Base-by-base conservation (phyloP, 352 stramenopile species). In the Globisporangium lucens region DNA sequence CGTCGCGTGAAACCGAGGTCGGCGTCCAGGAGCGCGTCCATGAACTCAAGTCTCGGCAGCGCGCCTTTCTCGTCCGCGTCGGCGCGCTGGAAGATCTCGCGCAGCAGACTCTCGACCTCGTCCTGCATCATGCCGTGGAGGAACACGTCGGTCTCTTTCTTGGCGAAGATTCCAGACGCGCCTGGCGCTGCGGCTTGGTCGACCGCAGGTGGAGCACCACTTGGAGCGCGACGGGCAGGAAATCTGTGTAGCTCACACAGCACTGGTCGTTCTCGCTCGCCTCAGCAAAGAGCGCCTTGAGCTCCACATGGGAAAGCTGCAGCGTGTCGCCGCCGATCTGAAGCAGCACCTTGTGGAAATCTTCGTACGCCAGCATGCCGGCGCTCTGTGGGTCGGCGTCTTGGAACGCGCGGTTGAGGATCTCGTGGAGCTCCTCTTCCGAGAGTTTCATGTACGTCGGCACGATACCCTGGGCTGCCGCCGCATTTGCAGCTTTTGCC, bases 71-170 rank as follows among this genome's bases (percentile, higher is more conserved):
- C 81, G 55, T 89, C 78, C 0, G 78, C 65, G 56, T 93, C 86
- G 6, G 77, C 66, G 29, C 85, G 84, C 63, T 90, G 83, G 61
- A 94, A 88, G 68, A 87, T 90, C 62, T 94, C 86, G 2, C 82
- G 78, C 63, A 94, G 66, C 27, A 93, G 75, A 70, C 82, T 91
- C 58, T 94, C 86, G 60, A 91, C 80, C 58, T 94, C 86, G 61
- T 94, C 86, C 56, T 90, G 86, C 77, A 87, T 85, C 75, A 93
- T 85, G 36, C 86, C 84, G 66, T 94, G 86, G n/a, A 91, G 61
- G 47, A 94, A 80, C 36, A 78, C 69, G 43, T 89, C 78, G 7
- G 66, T 64, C 20, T 84, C 71, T 43, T 75, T 76, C 46, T 85
- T 87, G 13, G 56, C 66, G n/a, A 79, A 83, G 1, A 67, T 66